Base-by-base conservation (phyloP, 2,329 filamentous ascomycete species). In the Teratosphaeria nubilosa region DNA sequence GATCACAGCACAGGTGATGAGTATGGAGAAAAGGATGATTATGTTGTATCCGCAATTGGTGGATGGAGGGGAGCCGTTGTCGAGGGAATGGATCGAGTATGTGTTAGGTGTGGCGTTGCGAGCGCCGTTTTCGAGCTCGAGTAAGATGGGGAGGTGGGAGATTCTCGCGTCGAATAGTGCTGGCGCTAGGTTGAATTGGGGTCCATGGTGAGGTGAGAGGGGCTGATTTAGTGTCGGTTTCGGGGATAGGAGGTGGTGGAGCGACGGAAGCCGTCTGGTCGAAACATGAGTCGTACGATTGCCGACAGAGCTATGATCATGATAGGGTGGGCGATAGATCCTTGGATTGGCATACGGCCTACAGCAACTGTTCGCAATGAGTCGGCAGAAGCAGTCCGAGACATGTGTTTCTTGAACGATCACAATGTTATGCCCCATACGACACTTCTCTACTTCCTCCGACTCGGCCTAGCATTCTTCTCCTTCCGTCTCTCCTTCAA, bases 401-500 rank as follows among this genome's bases (percentile, higher is more conserved):
- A 30, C 27, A 30, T 30, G 27, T 30, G 27, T 30, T 30, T 30
- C 27, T 30, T 30, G 2, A 30, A 30, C 27, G 27, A 30, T 30
- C 27, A 30, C 34, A 14, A 41, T 11, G 5, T 16, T 20, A 22
- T 10, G 9, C n/a, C 16, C 20, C n/a, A n/a, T 20, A 11, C n/a
- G 7, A 13, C 41, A n/a, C 31, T 16, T 22, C 30, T 4, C 31
- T 24, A 56, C 54, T 34, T 57, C 56, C 52, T 57, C 31, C 55
- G 37, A 52, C 53, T 55, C 52, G 91, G 91, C 67, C 92, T 79
- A 9, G 89, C 91, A 73, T 96, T 97, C 84, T 99, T 97, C 70
- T 87, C 87, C 72, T 78, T 85, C 71, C 83, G 84, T 75, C 81
- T 83, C 77, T 95, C 87, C 78, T 88, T 82, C 68, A 90, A 70